Evolutionary conservation across 805 yeast genomes (phyloP), one percentile per base, ranked within the genome.

Genomic region (Candida schatavii): DNA sequence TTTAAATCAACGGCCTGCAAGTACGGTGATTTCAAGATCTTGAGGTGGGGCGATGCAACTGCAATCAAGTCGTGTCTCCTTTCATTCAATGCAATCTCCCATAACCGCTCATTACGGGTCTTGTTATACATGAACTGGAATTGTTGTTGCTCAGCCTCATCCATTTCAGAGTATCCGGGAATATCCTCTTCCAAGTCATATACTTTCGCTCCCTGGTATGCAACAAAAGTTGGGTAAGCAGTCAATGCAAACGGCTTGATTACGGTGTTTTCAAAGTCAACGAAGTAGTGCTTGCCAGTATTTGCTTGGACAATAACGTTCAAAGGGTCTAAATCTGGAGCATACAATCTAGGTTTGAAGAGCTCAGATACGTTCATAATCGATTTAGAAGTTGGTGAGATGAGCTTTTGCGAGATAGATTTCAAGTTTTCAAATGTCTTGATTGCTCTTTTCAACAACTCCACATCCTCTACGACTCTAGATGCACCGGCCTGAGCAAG

Each of bases 241-340:
- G 83, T 83, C 50, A 88, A 76, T 38, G 88, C 69, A 54, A 85
- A 85, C 37, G 99, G 98, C 59, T 87, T 85, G 48, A 88, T 80
- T 14, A 81, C 62, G 9, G 90, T 62, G 52, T 84, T 82, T 66
- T 93, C 98, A 57, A 90, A 84, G 64, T 91, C 99, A 41, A 89
- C 57, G 47, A 89, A 80, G 53, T 73, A 77, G 15, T 69, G 67
- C 6, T 59, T 62, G 21, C 48, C 52, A 32, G 62, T 56, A 10
- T 72, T 66, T n/a, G 63, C 62, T 25, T 50, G 47, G 19, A 74
- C 59, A 35, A 89, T 70, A 6, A 88, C 87, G 57, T 91, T 91
- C 78, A 90, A 73, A 18, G 99, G 98, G 60, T 88, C 95, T 50
- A 93, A 66, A 60, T 93, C 98, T 4, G 97, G 91, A 48, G 81